phyloP scores from a whole-genome alignment of 2,329 filamentous ascomycete species.

The Zymoseptoria pseudotritici region DNA sequence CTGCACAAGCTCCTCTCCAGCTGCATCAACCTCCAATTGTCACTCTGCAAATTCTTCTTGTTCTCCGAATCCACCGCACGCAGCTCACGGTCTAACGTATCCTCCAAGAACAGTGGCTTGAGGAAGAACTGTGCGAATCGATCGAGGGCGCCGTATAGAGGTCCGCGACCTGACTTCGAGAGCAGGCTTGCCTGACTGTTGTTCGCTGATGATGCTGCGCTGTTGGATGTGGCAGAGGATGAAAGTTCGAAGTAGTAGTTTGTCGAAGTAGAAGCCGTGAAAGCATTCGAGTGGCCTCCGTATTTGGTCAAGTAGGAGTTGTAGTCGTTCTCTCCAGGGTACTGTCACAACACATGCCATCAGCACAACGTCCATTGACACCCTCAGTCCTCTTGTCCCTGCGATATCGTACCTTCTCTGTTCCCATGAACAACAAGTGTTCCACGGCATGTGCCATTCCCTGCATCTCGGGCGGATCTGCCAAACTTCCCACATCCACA shows the following conservation, averaged over 20 bases:
- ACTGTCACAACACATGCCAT: constrained; percentile 42
- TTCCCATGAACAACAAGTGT: constrained; percentile 97
- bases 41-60: constrained; percentile 93
- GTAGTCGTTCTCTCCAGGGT: constrained; percentile 91
- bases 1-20: constrained; percentile 84
- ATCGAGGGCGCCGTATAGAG: constrained; percentile 74
- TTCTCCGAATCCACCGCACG: constrained; percentile 90
- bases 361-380: not conserved
- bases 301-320: constrained; percentile 84
- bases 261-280: constrained; percentile 85
- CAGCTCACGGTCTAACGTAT: constrained; percentile 78
- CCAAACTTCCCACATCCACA: constrained; percentile 93
- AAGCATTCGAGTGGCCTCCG: constrained; percentile 89
- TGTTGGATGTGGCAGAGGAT: constrained; percentile 59
- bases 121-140: constrained; percentile 94
- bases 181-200: constrained; percentile 32
- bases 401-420: constrained; percentile 61
- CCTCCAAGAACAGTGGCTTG: constrained; percentile 74
- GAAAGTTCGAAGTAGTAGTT: constrained; percentile 98
- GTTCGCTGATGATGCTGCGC: constrained; percentile 34
- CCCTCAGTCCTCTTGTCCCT: not conserved
- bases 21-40: constrained; percentile 80
- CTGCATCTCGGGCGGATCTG: constrained; percentile 81
- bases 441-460: constrained; percentile 95
- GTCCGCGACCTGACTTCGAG: constrained; percentile 40